Evolutionary conservation across 2,329 filamentous ascomycete species (phyloP).

Genomic region (Claviceps paspali): DNA sequence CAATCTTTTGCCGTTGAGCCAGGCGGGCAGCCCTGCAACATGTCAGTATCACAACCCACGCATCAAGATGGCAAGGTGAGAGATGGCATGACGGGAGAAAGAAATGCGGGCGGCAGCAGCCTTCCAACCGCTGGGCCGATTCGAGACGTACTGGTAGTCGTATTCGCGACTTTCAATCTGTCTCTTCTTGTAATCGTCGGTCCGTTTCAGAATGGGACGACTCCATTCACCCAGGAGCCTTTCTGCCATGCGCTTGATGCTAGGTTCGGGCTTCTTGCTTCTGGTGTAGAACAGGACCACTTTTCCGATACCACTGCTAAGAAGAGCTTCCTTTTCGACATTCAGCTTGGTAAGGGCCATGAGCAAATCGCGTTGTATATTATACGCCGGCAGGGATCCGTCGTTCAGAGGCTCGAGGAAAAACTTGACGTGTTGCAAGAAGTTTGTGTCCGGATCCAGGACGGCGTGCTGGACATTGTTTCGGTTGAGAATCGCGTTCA

Average conservation of each 20-base stretch:
- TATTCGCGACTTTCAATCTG: conserved; percentile 48
- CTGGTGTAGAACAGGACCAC: conserved; percentile 95
- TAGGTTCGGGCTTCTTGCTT: conserved; percentile 74
- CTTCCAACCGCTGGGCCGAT: background rate
- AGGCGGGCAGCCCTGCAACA: conserved; percentile 35
- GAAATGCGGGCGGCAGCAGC: background rate
- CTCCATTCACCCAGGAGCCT: conserved; percentile 92
- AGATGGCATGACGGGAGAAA: too few relatives aligned
- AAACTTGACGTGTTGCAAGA: conserved; percentile 88
- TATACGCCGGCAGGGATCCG: conserved; percentile 86
- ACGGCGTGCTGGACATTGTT: conserved; percentile 75
- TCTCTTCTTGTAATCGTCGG: conserved; percentile 86
- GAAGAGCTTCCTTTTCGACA: conserved; percentile 77
- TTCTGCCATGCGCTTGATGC: conserved; percentile 89
- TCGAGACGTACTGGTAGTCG: conserved; percentile 37
- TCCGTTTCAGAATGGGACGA: conserved; percentile 80
- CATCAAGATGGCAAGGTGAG: too few relatives aligned
- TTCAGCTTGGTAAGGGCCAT: conserved; percentile 63
- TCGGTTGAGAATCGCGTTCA: conserved; percentile 74
- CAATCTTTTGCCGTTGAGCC: conserved; percentile 32
- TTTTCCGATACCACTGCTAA: conserved; percentile 89
- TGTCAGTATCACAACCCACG: conserved; percentile 2
- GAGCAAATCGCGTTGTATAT: conserved; percentile 92
- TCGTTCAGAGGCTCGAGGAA: conserved; percentile 94
- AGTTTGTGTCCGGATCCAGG: conserved; percentile 87